Conservation (phyloP, 108 stramenopile genomes). For the Cyclostephanos tholiformis region DNA sequence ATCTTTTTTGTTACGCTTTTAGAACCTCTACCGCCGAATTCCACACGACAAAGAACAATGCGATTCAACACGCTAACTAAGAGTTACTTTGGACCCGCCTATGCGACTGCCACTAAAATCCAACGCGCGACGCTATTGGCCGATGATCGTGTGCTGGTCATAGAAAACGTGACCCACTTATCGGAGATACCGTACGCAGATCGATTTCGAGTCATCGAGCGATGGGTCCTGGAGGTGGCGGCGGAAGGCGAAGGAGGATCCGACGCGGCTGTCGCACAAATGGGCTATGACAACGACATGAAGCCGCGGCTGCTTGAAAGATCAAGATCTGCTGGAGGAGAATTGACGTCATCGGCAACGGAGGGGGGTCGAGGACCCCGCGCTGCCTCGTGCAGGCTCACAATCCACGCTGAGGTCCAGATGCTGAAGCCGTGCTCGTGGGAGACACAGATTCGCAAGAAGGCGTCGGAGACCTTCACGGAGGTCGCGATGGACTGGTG, state of each 20-base stretch:
- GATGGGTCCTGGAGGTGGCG: conserved; percentile 69
- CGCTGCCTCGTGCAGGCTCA: conserved; percentile 28
- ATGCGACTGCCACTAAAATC: conserved; percentile 70
- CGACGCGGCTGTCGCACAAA: background rate
- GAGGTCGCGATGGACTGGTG: conserved; percentile 71
- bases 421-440: conserved; percentile 68
- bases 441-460: conserved; percentile 64
- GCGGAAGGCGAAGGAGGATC: conserved; percentile 6
- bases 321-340: background rate
- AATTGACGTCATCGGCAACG: background rate
- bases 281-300: background rate
- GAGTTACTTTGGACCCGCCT: conserved; percentile 79
- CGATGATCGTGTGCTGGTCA: conserved; percentile 56
- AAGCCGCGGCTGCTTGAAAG: conserved; percentile 2
- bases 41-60: conserved; percentile 51
- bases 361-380: background rate
- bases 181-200: conserved; percentile 78
- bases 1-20: background rate
- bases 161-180: conserved; percentile 69
- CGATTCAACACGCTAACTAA: conserved; percentile 76
- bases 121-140: conserved; percentile 65
- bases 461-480: conserved; percentile 59
- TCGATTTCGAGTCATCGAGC: conserved; percentile 73
- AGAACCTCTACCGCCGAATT: conserved; percentile 18
- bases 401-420: conserved; percentile 55